Conservation (phyloP, 257 asterid genomes). For the Solanum dulcamara region DNA sequence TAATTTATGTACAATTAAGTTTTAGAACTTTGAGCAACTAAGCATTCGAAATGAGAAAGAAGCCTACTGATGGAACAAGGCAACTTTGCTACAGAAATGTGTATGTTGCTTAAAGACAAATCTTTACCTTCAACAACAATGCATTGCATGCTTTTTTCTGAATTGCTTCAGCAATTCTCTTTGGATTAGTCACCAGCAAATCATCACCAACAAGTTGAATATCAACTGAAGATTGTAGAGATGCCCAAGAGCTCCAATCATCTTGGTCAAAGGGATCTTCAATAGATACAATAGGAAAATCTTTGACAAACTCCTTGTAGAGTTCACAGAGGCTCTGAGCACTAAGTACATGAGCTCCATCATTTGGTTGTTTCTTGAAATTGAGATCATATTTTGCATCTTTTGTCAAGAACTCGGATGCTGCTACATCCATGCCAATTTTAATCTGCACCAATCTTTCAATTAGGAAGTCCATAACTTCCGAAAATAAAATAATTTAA, state of each 20-base stretch:
- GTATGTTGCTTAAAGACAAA: background rate
- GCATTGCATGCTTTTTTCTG: constrained; percentile 94
- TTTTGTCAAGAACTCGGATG: constrained; percentile 82
- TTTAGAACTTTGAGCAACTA: background rate
- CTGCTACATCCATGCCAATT: constrained; percentile 99
- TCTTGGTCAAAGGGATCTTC: constrained; percentile 99
- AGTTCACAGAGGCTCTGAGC: constrained; percentile 69
- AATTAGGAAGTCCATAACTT: background rate
- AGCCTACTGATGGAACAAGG: background rate
- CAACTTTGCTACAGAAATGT: background rate
- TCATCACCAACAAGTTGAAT: constrained; percentile 96
- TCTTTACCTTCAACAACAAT: constrained; percentile 62
- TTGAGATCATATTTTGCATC: constrained; percentile 87
- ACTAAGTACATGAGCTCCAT: constrained; percentile 79
- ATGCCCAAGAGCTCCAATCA: constrained; percentile 93
- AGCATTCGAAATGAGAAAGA: background rate
- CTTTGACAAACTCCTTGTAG: constrained; percentile 70
- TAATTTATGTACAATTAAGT: background rate
- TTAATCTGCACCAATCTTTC: constrained; percentile 51
- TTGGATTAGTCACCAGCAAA: constrained; percentile 92
- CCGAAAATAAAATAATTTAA: background rate
- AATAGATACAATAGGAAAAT: constrained; percentile 91
- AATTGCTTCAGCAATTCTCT: constrained; percentile 81
- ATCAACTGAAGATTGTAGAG: constrained; percentile 71
- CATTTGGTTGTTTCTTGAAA: constrained; percentile 95